Base-by-base conservation (phyloP, 1,284 basidiomycete genomes). In the Earliella scabrosa region DNA sequence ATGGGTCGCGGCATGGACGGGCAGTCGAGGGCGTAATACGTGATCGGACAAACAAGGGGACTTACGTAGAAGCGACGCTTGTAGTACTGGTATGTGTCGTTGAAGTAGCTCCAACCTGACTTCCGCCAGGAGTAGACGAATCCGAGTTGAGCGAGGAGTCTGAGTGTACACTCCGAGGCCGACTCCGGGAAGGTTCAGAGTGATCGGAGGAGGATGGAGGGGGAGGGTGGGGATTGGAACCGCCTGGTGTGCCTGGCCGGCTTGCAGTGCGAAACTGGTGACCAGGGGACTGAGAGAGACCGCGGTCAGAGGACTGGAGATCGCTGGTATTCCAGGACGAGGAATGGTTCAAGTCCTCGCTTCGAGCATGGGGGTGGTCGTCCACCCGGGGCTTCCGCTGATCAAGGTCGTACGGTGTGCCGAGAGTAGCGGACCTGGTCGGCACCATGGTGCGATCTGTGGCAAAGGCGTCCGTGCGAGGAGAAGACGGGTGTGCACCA, bases 321-420 rank as follows among this genome's bases (percentile, higher is more conserved):
- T 60, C 63, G 55, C 68, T 67, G 32, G 57, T 48, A 26, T 58
- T 63, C 52, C 52, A 41, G 18, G 72, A 67, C 29, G 64, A 67
- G 18, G 69, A 66, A 70, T 90, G 88, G 68, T 82, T 87, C 52
- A 90, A 75, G 73, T 90, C 88, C 67, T 90, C 88, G 73, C 88
- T 90, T 49, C 78, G 83, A 52, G 85, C 75, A 67, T 86, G 78
- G 43, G 70, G 65, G 52, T 73, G 71, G 65, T 77, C 65, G 70
- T 74, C 73, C 51, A 75, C 63, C 60, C 74, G 68, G 32, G 56
- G 68, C 63, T 75, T 78, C 69, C 75, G 76, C 62, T 79, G 80
- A 71, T 82, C 77, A 56, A 79, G 75, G 69, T 87, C 84, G 66
- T 80, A 70, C 51, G 79, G 66, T 31, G 77, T 74, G 56, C 80